A percentile compares a stretch with the other conserved stretches of the same genome.
phyloP scores from a whole-genome alignment of 768 basidiomycete species.

The Leccinum rimulosum region DNA sequence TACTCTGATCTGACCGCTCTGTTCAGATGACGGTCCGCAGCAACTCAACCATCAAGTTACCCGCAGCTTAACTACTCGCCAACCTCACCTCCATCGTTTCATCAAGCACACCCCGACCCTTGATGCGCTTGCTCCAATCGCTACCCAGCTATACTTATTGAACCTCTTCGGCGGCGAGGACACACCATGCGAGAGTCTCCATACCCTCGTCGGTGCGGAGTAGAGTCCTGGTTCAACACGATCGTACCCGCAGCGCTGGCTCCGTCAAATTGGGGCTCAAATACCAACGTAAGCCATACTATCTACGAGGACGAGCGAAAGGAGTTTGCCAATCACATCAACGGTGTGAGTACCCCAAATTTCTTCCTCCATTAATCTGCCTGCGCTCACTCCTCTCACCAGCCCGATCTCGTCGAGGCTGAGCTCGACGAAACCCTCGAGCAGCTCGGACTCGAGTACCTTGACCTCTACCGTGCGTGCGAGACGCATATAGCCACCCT shows the following conservation, averaged over 20 bases:
- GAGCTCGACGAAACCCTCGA: constrained; percentile 74
- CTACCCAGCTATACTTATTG: constrained; percentile 85
- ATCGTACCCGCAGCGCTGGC: constrained; percentile 73
- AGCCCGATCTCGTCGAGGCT: constrained; percentile 62
- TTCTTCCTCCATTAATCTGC: neutral
- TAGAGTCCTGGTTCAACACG: constrained; percentile 98
- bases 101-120: constrained; percentile 91
- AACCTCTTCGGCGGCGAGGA: constrained; percentile 88
- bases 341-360: constrained; percentile 57
- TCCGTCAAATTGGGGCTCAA: constrained; percentile 79
- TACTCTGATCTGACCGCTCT: no score
- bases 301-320: constrained; percentile 95
- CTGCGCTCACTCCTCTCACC: constrained; percentile 67
- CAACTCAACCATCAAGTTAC: no score
- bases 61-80: constrained; percentile 25
- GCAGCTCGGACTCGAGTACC: constrained; percentile 70
- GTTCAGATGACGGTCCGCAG: no score
- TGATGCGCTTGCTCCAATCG: constrained; percentile 73
- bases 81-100: constrained; percentile 85
- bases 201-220: constrained; percentile 93
- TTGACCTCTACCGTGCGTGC: constrained; percentile 74
- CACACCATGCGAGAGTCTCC: constrained; percentile 92
- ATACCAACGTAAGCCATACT: constrained; percentile 93
- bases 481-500: constrained; percentile 2
- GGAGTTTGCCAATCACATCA: constrained; percentile 99